Conservation (phyloP, 2,329 filamentous ascomycete species). For the Alternaria arbusti region DNA sequence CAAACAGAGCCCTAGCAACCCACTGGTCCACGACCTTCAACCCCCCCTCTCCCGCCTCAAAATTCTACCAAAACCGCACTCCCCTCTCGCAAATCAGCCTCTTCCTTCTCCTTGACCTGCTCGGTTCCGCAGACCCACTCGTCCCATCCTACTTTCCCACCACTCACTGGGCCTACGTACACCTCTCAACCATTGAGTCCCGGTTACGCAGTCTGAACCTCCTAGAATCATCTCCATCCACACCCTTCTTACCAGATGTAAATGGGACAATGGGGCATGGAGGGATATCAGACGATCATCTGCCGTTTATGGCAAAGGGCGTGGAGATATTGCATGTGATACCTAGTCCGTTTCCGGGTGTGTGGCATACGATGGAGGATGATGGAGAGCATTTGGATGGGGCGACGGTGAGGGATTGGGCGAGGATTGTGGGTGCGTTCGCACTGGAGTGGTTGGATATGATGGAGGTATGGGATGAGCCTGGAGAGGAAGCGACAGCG, state of each 20-base stretch:
- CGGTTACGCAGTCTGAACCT: slow-evolving; percentile 72
- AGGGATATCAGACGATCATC: slow-evolving; percentile 83
- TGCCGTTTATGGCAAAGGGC: slow-evolving; percentile 86
- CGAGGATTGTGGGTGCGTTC: slow-evolving; percentile 82
- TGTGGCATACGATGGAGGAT: slow-evolving; percentile 88
- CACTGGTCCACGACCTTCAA: slow-evolving; percentile 77
- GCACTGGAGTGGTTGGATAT: slow-evolving; percentile 92
- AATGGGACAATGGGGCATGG: slow-evolving; percentile 34
- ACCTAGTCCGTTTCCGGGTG: slow-evolving; percentile 76
- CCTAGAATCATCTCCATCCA: slow-evolving; percentile 65
- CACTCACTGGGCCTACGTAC: slow-evolving; percentile 91
- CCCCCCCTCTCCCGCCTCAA: slow-evolving; percentile 66
- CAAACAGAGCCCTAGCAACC: slow-evolving; percentile 70
- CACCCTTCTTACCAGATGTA: slow-evolving; percentile 58
- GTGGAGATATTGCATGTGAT: slow-evolving; percentile 92
- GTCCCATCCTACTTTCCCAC: slow-evolving; percentile 88
- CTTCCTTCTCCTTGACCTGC: slow-evolving; percentile 89
- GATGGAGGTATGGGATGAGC: slow-evolving; percentile 55
- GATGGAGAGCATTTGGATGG: slow-evolving; percentile 84
- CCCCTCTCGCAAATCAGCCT: slow-evolving; percentile 81
- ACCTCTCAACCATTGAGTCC: slow-evolving; percentile 74
- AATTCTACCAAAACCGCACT: slow-evolving; percentile 66
- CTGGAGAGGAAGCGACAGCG: neutral
- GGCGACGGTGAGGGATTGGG: slow-evolving; percentile 84
- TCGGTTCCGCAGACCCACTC: slow-evolving; percentile 71